These are phyloP conservation scores for Globisporangium abappressorium DNA, from an alignment of 352 stramenopile species.

Conservation along the genomic window DNA sequence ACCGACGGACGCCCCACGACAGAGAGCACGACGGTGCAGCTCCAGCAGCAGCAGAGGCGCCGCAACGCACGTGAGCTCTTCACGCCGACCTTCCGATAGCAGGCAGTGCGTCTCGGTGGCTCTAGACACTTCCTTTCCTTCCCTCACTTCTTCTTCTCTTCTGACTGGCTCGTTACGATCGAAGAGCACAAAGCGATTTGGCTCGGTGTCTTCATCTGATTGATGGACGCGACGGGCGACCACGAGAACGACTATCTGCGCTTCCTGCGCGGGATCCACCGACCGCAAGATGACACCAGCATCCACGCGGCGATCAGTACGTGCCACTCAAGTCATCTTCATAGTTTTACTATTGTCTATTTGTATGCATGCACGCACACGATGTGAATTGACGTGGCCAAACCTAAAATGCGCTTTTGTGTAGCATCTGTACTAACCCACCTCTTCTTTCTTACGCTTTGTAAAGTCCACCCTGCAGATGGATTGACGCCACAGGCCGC, in stretches of 20 bases:
- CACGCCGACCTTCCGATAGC: not conserved
- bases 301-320: slow-evolving; percentile 40
- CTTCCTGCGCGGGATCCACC: slow-evolving; percentile 62
- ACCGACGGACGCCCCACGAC: not conserved
- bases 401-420: not conserved
- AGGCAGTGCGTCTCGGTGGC: not conserved
- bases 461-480: slow-evolving; percentile 23
- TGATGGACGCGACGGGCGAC: slow-evolving; percentile 25
- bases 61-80: not conserved
- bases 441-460: slow-evolving; percentile 2
- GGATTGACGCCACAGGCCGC: slow-evolving; percentile 53
- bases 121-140: not conserved
- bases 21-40: not conserved
- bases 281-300: slow-evolving; percentile 46
- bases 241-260: slow-evolving; percentile 74
- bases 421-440: not conserved
- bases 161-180: not conserved
- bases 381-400: not conserved
- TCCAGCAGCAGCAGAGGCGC: not conserved
- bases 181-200: not conserved
- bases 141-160: not conserved
- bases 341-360: not conserved
- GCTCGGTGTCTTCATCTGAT: not conserved
- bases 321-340: slow-evolving; percentile 14
- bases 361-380: not conserved